Evolutionary conservation across 1,284 basidiomycete genomes (phyloP), one percentile per base, ranked within the genome.

Genomic region (Rhodotorula sp.): DNA sequence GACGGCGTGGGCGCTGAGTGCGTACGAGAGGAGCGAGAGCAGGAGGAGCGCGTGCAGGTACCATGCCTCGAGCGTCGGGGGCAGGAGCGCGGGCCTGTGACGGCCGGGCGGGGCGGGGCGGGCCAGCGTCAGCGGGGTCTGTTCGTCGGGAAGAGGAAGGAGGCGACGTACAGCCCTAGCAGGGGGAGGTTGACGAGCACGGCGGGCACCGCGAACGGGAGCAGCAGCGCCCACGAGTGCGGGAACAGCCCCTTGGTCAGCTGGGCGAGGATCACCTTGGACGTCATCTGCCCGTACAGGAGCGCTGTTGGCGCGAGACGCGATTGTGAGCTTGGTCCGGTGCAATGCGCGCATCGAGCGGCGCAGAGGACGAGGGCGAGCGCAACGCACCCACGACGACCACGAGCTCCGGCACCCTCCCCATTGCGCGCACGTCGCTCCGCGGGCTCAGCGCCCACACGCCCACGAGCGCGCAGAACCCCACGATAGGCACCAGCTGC

Each of bases 381-480:
- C 22, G 8, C 19, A 39, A 57, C 71, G 48, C 58, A 70, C 71
- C 71, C 27, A 71, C 64, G 50, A 74, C 29, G 2, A 74, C 34
- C 2, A 70, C 67, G 44, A 71, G 65, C 57, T 71, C 72, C 21
- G 68, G 50, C 55, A 69, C 36, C 29, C 63, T 37, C 1, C 62
- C 60, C 32, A 54, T 66, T 0, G 12, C 4, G 2, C 71, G 37
- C 12, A 74, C 63, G 7, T 27, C 15, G 36, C 72, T 71, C 32
- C 58, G 34, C 21, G 72, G 69, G 39, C 69, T 69, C 21, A 74
- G 46, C 10, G 62, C 64, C 72, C 3, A 94, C 79, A 44, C 21
- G 3, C n/a, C 61, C 7, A 22, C 34, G 27, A 73, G 29, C 29
- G 62, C 27, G 9, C 62, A 59, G 62, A 73, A 73, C 5, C 46